These are phyloP conservation scores for Arthrobotrys sinensis DNA, from an alignment of 2,329 filamentous ascomycete species.

Conservation along the genomic window DNA sequence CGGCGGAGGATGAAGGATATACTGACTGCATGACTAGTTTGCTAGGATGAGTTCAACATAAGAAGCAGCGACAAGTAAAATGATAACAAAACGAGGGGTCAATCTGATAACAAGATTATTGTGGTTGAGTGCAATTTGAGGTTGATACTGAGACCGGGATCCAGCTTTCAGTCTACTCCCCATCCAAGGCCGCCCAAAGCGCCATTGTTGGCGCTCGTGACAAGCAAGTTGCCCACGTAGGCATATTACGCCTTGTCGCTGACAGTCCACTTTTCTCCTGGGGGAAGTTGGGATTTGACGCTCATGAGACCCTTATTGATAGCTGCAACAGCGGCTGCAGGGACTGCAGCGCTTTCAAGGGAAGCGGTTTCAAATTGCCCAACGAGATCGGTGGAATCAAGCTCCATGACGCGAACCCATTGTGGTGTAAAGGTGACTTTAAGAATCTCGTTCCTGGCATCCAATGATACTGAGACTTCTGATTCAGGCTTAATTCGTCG, in stretches of 20 bases:
- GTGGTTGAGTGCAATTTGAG: neutral
- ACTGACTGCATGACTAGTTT: neutral
- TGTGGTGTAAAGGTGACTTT: neutral
- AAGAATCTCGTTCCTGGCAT: neutral
- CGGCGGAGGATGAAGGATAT: neutral
- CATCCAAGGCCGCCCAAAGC: neutral
- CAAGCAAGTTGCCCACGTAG: neutral
- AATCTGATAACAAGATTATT: neutral
- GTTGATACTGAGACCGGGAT: neutral
- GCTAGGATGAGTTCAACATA: neutral
- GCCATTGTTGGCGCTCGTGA: neutral
- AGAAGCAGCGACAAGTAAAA: neutral
- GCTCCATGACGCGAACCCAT: neutral
- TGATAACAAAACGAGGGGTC: neutral
- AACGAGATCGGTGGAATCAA: neutral
- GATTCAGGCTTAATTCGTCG: neutral
- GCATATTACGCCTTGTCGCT: neutral
- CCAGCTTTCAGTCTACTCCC: no score
- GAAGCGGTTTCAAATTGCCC: neutral
- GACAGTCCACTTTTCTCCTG: neutral
- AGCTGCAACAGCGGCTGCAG: neutral
- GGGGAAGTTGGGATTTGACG: neutral
- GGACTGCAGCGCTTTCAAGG: neutral
- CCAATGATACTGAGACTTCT: neutral
- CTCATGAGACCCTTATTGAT: neutral